Percentiles rank a stretch among this genome's conserved stretches.
phyloP scores from a whole-genome alignment of 257 asterid genomes.

The Cruciata laevipes region DNA sequence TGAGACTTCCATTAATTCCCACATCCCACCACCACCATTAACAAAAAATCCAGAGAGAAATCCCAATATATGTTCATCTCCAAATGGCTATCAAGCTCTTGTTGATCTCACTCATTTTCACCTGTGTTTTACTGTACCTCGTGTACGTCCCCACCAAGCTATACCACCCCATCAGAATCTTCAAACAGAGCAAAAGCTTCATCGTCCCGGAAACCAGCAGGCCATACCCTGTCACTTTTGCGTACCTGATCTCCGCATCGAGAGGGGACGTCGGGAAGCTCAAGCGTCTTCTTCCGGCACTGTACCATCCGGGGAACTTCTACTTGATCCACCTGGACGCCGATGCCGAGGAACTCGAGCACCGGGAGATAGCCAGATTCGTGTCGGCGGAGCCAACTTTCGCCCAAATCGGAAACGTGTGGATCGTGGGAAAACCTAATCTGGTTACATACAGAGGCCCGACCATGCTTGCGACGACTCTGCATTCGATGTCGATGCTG shows the following conservation, averaged over 20 bases:
- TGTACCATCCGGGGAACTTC: constrained; percentile 74
- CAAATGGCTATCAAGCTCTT: constrained; percentile 51
- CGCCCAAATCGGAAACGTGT: constrained; percentile 58
- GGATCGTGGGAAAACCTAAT: constrained; percentile 63
- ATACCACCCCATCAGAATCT: constrained; percentile 41
- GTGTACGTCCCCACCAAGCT: constrained; percentile 45
- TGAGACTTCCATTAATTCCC: constrained; percentile 22
- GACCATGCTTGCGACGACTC: constrained; percentile 83
- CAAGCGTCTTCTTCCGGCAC: constrained; percentile 61
- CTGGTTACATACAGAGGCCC: constrained; percentile 88
- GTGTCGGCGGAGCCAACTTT: constrained; percentile 47
- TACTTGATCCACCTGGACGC: constrained; percentile 70
- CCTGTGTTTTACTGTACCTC: constrained; percentile 43
- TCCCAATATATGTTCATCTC: background rate
- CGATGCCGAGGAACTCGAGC: constrained; percentile 57
- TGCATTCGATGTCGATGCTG: constrained; percentile 69
- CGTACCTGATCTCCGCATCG: constrained; percentile 85
- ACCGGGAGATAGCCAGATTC: constrained; percentile 53
- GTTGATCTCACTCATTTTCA: constrained; percentile 39
- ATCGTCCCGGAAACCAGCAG: constrained; percentile 36
- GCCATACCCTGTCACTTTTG: constrained; percentile 64
- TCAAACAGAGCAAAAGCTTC: constrained; percentile 34
- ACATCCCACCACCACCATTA: constrained; percentile 5
- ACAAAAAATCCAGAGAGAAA: background rate
- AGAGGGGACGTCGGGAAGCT: constrained; percentile 63